phyloP scores from a whole-genome alignment of 78 protist genomes.

The Isochrysis galbana region DNA sequence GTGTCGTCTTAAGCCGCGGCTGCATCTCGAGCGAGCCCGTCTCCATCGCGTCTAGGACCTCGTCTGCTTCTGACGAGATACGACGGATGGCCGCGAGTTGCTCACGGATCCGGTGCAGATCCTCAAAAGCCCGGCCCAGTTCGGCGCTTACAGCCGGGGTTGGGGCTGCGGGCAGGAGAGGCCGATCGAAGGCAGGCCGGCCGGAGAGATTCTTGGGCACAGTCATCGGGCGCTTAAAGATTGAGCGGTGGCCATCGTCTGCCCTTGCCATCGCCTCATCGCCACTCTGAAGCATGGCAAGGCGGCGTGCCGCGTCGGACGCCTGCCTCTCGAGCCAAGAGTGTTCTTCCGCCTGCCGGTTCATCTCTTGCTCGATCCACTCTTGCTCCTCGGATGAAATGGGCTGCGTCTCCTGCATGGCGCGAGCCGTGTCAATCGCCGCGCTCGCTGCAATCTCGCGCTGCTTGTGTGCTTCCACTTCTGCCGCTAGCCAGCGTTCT shows the following conservation, averaged over 20 bases:
- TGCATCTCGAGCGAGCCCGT: not conserved
- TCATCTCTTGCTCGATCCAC: not conserved
- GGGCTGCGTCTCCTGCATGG: not conserved
- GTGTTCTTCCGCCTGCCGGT: not conserved
- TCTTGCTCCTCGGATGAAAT: not conserved
- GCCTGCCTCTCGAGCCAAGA: not conserved
- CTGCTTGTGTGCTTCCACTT: not conserved
- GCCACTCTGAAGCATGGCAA: no score
- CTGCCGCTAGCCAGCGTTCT: not conserved
- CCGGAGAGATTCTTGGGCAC: no score
- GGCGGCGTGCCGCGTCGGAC: not conserved
- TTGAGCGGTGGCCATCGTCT: no score
- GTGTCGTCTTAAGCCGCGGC: not conserved
- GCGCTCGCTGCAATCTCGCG: not conserved
- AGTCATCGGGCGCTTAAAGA: no score
- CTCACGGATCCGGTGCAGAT: not conserved
- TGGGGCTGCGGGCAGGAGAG: no score
- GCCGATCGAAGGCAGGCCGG: no score
- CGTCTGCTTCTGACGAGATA: not conserved
- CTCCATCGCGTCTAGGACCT: not conserved
- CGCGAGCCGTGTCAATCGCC: not conserved
- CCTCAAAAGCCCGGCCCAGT: not conserved
- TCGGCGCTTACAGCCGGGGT: no score
- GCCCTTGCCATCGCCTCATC: no score
- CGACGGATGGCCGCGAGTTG: not conserved